Base-by-base conservation (phyloP, 768 basidiomycete species). In the Lactarius tabidus region DNA sequence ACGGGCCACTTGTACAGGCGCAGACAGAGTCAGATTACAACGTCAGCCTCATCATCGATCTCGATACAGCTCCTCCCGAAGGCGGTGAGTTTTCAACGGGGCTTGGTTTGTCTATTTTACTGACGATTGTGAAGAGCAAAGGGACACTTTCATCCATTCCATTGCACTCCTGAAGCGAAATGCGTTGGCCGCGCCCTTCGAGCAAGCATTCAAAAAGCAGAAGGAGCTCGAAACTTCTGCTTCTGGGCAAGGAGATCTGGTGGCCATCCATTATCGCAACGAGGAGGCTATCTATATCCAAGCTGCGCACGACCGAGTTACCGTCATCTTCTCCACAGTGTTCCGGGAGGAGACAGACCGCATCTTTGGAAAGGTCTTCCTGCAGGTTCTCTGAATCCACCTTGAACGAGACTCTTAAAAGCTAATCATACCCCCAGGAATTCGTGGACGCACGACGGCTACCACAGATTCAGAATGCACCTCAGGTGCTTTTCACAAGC, bases 341-440 rank as follows among this genome's bases (percentile, higher is more conserved):
- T 99, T 99, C 80, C 84, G 89, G 70, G 97, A 98, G 72, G 97
- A 99, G 76, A 97, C 96, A 1, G 97, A 99, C 76, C 85, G 95
- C 60, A 92, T 98, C 57, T 93, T 93, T 75, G 97, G 97, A 17
- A 95, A 94, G 75, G 90, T 98, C n/a, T 99, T 99, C 80, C 78
- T 99, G 60, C 97, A 98, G 84, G 95, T 93, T 68, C 23, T 69
- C 70, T 20, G 67, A 29, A 53, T 64, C 29, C 73, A 20, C 7
- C 28, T 6, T 39, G 28, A n/a, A 35, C 54, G 36, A 43, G n/a
- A n/a, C 56, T 26, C 29, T 52, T 31, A 57, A 63, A 26, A 23
- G 33, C 56, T 51, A 57, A 38, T 36, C 33, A 1, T n/a, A 33
- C 26, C 36, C 57, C 1, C 69, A 95, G 93, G 97, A 98, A 87